Evolutionary conservation across 768 basidiomycete species (phyloP).

Genomic region (Tephrocybe sp.): DNA sequence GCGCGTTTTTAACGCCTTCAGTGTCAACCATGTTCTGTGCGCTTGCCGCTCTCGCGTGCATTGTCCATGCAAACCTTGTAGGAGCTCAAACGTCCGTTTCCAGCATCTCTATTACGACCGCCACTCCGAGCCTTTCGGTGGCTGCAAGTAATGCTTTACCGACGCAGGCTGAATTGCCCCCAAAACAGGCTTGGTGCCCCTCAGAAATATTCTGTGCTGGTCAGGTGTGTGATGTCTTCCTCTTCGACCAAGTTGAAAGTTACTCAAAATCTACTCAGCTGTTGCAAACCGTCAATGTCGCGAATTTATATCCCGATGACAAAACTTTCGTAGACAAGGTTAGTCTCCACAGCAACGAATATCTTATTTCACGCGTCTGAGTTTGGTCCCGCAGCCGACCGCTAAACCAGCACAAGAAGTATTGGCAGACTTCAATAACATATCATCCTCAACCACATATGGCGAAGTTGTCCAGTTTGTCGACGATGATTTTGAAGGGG

Average conservation of each 20-base stretch:
- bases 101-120: constrained; percentile 50
- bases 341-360: not conserved
- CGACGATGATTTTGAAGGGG: constrained; percentile 74
- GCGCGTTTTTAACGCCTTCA: not conserved
- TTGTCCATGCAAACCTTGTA: constrained; percentile 16
- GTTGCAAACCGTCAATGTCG: constrained; percentile 84
- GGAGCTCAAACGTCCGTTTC: constrained; percentile 21
- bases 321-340: constrained; percentile 88
- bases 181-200: constrained; percentile 74
- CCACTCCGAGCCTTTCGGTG: constrained; percentile 63
- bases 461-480: constrained; percentile 69
- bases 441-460: constrained; percentile 53
- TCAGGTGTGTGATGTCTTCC: constrained; percentile 42
- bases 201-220: constrained; percentile 82
- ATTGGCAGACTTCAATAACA: constrained; percentile 64
- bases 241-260: not conserved
- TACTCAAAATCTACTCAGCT: constrained; percentile 41
- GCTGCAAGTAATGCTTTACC: constrained; percentile 55
- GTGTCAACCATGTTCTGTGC: constrained; percentile 23
- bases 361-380: not conserved
- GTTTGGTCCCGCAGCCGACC: constrained; percentile 58
- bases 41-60: constrained; percentile 18
- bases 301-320: constrained; percentile 70
- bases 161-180: constrained; percentile 64
- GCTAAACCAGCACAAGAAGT: constrained; percentile 63